Base-by-base conservation (phyloP, 2,329 filamentous ascomycete species). In the Lecanicillium sp. region DNA sequence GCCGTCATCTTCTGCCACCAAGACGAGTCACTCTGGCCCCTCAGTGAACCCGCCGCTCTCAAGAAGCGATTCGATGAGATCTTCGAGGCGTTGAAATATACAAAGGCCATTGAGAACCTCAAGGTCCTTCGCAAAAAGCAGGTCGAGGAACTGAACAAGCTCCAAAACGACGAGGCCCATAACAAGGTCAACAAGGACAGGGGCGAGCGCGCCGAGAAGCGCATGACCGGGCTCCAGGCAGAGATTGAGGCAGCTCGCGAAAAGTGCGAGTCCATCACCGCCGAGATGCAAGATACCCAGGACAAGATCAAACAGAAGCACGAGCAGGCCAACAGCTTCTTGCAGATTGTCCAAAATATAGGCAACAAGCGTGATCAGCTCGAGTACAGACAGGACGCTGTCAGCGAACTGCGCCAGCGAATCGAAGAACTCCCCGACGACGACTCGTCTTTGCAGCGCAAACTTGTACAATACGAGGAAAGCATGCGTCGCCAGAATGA, bases 1-100 rank as follows among this genome's bases (percentile, higher is more conserved):
- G 86, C 86, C 50, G 93, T 98, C 63, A 96, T 98, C 56, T 98
- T 98, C 68, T 98, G 93, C 64, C 93, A 98, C 62, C 93, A 98
- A 62, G 93, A 98, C 63, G 93, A 98, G 56, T 96, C 91, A 21
- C 69, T 97, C 23, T 98, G 93, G 93, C 93, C 93, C 0, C 83
- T 98, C 76, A 94, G 89, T 61, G 88, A 95, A 59, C 89, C 93
- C 0, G 73, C 79, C 0, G 81, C 80, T 1, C 72, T 98, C 43
- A 98, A 98, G 68, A 94, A 94, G 65, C 86, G 84, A 44, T 98
- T 98, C 52, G 93, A 98, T 61, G 89, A 95, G 62, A 98, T 98
- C 10, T 98, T 98, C 56, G 93, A 97, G 67, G 93, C 93, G 1
- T 75, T 88, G 67, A 96, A 95, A 63, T 98, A 97, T 66, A 95